These are phyloP conservation scores for Epichloe glyceriae DNA, from an alignment of 2,329 filamentous ascomycete genomes.

Conservation along the genomic window DNA sequence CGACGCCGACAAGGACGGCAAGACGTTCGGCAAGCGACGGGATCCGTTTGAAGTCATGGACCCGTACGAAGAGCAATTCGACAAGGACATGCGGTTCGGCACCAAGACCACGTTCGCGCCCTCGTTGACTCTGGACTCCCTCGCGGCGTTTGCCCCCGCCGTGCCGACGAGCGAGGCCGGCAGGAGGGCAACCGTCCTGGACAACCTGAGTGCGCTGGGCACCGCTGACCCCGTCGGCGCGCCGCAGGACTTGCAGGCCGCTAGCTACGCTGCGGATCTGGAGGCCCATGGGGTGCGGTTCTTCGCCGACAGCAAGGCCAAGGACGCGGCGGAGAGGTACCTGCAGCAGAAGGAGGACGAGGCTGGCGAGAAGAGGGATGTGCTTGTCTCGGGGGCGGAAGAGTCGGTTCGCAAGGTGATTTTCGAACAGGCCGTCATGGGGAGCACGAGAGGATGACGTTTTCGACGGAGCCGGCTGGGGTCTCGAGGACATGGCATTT, in stretches of 20 bases:
- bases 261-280: conserved; percentile 19
- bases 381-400: conserved; percentile 20
- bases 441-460: conserved; percentile 23
- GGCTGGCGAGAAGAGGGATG: background rate
- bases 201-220: conserved; percentile 23
- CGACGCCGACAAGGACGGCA: conserved; percentile 11
- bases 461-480: conserved; percentile 20
- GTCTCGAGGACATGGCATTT: conserved; percentile 25
- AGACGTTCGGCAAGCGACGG: conserved; percentile 10
- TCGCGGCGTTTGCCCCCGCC: conserved; percentile 19
- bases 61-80: conserved; percentile 21
- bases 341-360: conserved; percentile 12
- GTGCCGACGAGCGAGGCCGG: conserved; percentile 16
- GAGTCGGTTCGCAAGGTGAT: conserved; percentile 21
- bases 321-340: conserved; percentile 18
- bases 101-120: conserved; percentile 19
- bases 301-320: conserved; percentile 19
- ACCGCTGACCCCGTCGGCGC: conserved; percentile 22
- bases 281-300: conserved; percentile 16
- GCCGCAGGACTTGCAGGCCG: conserved; percentile 17
- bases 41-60: conserved; percentile 17
- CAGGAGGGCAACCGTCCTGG: conserved; percentile 20
- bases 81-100: conserved; percentile 23
- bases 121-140: conserved; percentile 18
- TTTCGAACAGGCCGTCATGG: conserved; percentile 20